phyloP scores from a whole-genome alignment of 495 filamentous ascomycete species.

The Emericellopsis terricola region DNA sequence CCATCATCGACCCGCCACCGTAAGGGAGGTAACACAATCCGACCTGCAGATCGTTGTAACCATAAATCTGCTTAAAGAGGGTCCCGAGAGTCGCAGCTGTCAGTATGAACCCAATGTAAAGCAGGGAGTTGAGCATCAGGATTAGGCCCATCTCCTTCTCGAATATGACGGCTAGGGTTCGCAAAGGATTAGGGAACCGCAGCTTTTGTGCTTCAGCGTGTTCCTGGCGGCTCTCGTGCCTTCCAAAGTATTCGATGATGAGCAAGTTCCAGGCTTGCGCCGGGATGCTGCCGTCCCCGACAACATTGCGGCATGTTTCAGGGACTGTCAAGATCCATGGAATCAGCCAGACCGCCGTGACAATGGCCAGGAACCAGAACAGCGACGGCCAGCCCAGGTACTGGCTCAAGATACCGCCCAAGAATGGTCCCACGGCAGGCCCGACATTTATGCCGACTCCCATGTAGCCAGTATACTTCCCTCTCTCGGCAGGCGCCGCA shows the following conservation, averaged over 20 bases:
- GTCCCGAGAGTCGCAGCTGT: conserved; percentile 34
- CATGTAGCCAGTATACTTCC: conserved; percentile 39
- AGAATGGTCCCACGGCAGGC: conserved; percentile 38
- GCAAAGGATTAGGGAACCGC: conserved; percentile 50
- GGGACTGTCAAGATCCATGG: conserved; percentile 37
- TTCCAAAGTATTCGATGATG: conserved; percentile 20
- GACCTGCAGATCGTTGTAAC: conserved; percentile 46
- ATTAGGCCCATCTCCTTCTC: conserved; percentile 39
- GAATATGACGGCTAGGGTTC: conserved; percentile 43
- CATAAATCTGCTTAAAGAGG: conserved; percentile 43
- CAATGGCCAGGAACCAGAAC: conserved; percentile 58
- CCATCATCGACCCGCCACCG: conserved; percentile 47
- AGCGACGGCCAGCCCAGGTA: conserved; percentile 52
- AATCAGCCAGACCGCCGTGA: conserved; percentile 31
- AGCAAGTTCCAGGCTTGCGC: conserved; percentile 36
- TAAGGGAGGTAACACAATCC: conserved; percentile 44
- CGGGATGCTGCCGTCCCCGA: conserved; percentile 49
- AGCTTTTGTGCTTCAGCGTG: conserved; percentile 22
- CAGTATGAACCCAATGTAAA: conserved; percentile 30
- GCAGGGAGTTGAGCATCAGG: conserved; percentile 26
- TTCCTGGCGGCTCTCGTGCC: conserved; percentile 5
- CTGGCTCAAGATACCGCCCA: conserved; percentile 45
- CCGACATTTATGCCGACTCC: conserved; percentile 32
- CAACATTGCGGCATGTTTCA: conserved; percentile 52
- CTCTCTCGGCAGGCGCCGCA: conserved; percentile 36